Conservation (phyloP, 75 land plant genomes). For the Pinus tabuliformis region DNA sequence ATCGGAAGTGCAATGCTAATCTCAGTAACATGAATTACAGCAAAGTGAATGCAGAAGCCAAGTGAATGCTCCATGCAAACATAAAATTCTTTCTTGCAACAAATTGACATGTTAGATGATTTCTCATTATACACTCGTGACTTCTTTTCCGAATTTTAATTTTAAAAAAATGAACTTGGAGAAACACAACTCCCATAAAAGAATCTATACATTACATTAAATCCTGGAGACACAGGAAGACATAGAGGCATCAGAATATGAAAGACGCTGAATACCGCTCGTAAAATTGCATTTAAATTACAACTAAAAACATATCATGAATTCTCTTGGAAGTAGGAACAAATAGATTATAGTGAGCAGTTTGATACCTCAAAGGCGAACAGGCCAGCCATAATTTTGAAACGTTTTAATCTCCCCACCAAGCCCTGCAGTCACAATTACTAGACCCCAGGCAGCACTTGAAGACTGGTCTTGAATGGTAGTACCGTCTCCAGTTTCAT, state of each 20-base stretch:
- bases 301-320: not conserved
- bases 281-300: conserved; percentile 1
- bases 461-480: not conserved
- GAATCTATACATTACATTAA: conserved; percentile 15
- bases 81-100: not conserved
- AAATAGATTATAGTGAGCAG: not conserved
- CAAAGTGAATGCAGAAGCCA: not conserved
- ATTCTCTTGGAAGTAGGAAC: not conserved
- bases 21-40: too few relatives aligned
- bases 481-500: conserved; percentile 11
- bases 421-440: conserved; percentile 86
- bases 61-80: not conserved
- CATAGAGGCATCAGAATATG: not conserved
- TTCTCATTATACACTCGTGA: conserved; percentile 5
- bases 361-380: conserved; percentile 23
- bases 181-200: conserved; percentile 8
- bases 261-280: not conserved
- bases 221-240: conserved; percentile 1
- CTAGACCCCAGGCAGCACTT: conserved; percentile 76
- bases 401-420: conserved; percentile 77
- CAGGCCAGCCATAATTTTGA: conserved; percentile 88
- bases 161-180: conserved; percentile 3
- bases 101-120: conserved; percentile 3
- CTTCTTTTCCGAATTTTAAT: conserved; percentile 1
- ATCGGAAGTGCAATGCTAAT: too few relatives aligned